phyloP scores from a whole-genome alignment of 208 protist genomes.

The Tritrichomonas foetus region DNA sequence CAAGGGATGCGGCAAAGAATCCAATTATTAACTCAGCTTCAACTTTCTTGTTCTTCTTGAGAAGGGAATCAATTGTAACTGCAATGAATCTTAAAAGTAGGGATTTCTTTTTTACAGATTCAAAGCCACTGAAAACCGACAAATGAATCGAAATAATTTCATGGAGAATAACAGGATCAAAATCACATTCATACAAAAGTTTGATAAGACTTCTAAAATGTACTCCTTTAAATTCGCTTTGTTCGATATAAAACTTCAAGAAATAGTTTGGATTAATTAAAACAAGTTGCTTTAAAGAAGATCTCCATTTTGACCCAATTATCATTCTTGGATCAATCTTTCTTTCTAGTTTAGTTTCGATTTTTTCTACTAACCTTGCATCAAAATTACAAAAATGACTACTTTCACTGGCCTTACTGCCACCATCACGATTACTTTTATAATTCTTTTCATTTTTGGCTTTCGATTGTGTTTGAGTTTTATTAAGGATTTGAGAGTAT shows the following conservation, averaged over 20 bases:
- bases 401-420: not conserved
- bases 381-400: not conserved
- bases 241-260: not conserved
- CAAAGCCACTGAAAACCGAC: not conserved
- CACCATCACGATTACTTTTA: too few species aligned
- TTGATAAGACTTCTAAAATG: not conserved
- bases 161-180: not conserved
- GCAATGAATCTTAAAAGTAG: not conserved
- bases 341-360: not conserved
- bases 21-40: not conserved
- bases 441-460: too few species aligned
- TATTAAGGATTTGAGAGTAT: too few species aligned
- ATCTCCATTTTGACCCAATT: not conserved
- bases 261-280: conserved; percentile 2
- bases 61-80: not conserved
- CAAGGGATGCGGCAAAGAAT: not conserved
- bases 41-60: not conserved
- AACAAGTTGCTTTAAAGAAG: not conserved
- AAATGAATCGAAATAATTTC: not conserved
- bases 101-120: not conserved
- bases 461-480: too few species aligned
- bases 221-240: not conserved
- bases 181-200: not conserved
- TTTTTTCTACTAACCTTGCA: not conserved
- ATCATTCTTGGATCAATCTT: not conserved